Percentiles rank a stretch among this genome's conserved stretches.
Evolutionary conservation across 2,329 filamentous ascomycete species (phyloP).

Genomic region (Alternaria alternata): DNA sequence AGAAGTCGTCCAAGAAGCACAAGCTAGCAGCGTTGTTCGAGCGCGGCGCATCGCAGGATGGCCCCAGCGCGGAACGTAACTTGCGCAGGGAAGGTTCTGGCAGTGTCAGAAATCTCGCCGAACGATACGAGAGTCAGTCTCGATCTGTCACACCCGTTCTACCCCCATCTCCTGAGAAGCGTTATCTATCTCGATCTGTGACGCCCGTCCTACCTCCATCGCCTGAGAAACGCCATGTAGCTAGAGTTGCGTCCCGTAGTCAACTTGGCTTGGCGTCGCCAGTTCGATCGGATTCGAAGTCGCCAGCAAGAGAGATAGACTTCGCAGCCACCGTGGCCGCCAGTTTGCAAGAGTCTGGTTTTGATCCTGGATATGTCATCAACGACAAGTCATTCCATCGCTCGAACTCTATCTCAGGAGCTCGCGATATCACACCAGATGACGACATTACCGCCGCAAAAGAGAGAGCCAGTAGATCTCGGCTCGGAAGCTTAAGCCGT

Average conservation of each 20-base stretch:
- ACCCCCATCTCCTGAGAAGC: slow-evolving; percentile 20
- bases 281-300: slow-evolving; percentile 32
- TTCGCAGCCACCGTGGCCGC: slow-evolving; percentile 59
- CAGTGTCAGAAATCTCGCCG: slow-evolving; percentile 34
- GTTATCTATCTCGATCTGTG: slow-evolving; percentile 24
- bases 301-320: slow-evolving; percentile 52
- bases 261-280: slow-evolving; percentile 31
- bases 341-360: slow-evolving; percentile 57
- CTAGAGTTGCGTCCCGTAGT: slow-evolving; percentile 26
- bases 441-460: slow-evolving; percentile 45
- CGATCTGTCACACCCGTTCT: slow-evolving; percentile 30
- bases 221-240: slow-evolving; percentile 22
- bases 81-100: slow-evolving; percentile 26
- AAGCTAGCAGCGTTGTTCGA: slow-evolving; percentile 46
- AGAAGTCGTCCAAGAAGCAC: slow-evolving; percentile 51
- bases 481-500: slow-evolving; percentile 41
- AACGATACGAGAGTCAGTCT: slow-evolving; percentile 35
- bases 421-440: slow-evolving; percentile 41
- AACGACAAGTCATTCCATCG: slow-evolving; percentile 51
- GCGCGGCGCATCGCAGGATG: slow-evolving; percentile 27
- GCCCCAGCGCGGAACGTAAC: slow-evolving; percentile 11
- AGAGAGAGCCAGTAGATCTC: slow-evolving; percentile 40
- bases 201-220: slow-evolving; percentile 22
- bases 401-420: slow-evolving; percentile 35
- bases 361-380: slow-evolving; percentile 56